Base-by-base conservation (phyloP, 2,329 filamentous ascomycete genomes). In the Cercospora sp. region DNA sequence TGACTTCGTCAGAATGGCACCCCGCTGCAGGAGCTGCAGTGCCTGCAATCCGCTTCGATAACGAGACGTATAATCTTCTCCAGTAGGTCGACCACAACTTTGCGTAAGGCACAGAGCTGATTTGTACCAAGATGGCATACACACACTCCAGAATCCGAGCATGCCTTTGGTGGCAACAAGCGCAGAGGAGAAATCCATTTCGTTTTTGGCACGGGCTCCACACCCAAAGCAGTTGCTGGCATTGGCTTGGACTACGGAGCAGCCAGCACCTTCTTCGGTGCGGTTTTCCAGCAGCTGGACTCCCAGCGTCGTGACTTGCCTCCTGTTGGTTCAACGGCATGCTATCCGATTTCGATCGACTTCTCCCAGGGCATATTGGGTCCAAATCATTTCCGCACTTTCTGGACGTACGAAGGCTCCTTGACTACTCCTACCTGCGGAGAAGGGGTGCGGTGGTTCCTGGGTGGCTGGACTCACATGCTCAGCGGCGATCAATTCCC, bases 101-200 rank as follows among this genome's bases (percentile, higher is more conserved):
- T 9, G 23, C 23, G 6, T 55, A 0, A 13, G 6, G 2, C 13
- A 28, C 7, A 9, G 7, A 28, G 48, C 48, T 55, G 48, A 55
- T 5, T 9, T n/a, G 23, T 55, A 7, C 12, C 7, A 5, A 59
- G 55, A 36, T 59, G 55, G 55, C 55, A 59, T 16, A 59, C 55
- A 4, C 31, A 31, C 55, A 59, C 55, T 20, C 55, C 55, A 20
- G 55, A 59, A 31, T 59, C 55, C 30, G 55, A 59, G 8, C 55
- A 59, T 20, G 55, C 55, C 9, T 59, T 59, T 36, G 55, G 55
- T n/a, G 55, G 55, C 55, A 59, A 23, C 28, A 59, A 59, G 18
- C 55, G 31, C 28, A 20, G 18, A 59, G 28, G 30, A 59, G 55
- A 59, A 20, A 20, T 59, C n/a, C 55, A 36, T 23, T 33, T 59